Evolutionary conservation across 345 rosid genomes (phyloP).

Genomic region (Eucalyptus polyanthemos): DNA sequence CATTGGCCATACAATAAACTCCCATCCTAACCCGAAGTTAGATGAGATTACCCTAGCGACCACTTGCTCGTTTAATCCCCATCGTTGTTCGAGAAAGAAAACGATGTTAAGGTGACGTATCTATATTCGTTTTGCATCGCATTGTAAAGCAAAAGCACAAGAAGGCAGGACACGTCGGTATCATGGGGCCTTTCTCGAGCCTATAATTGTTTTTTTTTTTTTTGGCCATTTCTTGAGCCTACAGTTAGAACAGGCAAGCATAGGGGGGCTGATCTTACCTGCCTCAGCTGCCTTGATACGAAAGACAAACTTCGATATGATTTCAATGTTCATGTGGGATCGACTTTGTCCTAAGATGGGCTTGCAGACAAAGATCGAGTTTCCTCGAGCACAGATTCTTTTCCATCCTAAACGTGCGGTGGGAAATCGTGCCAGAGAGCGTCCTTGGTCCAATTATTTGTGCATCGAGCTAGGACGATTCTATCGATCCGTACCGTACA

Average conservation of each 20-base stretch:
- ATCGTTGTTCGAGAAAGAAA: background rate
- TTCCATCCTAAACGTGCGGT: background rate
- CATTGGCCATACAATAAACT: background rate
- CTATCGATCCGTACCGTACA: background rate
- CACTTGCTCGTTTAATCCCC: background rate
- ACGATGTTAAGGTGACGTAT: background rate
- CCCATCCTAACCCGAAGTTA: background rate
- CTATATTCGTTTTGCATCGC: background rate
- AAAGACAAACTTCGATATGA: background rate
- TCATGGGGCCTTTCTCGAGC: background rate
- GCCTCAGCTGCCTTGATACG: background rate
- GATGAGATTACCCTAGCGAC: background rate
- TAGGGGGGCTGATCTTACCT: background rate
- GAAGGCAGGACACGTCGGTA: background rate
- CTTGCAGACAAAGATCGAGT: background rate
- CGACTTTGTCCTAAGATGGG: background rate
- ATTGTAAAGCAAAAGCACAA: background rate
- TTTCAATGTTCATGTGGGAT: background rate
- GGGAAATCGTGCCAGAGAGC: background rate
- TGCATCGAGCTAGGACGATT: background rate
- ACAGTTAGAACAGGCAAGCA: background rate
- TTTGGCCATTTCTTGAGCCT: background rate
- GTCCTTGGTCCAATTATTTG: background rate
- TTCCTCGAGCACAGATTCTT: background rate
- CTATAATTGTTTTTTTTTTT: background rate